A percentile compares a stretch with the other conserved stretches of the same genome.
Evolutionary conservation across 2,329 filamentous ascomycete species (phyloP).

Genomic region (Trematosphaeria pertusa): DNA sequence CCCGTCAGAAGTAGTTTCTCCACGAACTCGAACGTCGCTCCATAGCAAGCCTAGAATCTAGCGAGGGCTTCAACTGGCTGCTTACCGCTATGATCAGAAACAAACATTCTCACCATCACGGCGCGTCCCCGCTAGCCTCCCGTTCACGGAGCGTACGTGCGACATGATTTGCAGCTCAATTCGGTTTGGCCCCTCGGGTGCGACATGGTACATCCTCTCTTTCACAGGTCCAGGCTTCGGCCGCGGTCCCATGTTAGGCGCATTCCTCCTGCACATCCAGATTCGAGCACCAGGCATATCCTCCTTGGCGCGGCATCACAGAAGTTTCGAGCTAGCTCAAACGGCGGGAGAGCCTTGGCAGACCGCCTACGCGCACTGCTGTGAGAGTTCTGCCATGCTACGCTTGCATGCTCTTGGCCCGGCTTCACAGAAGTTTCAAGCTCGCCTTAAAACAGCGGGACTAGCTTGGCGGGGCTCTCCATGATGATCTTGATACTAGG

Average conservation of each 20-base stretch:
- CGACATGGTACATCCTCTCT: slow-evolving; percentile 11
- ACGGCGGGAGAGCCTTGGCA: slow-evolving; percentile 39
- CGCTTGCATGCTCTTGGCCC: slow-evolving; percentile 40
- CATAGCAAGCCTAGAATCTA: too few relatives aligned
- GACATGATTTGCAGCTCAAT: slow-evolving; percentile 15
- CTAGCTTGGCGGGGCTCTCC: slow-evolving; percentile 37
- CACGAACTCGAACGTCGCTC: too few relatives aligned
- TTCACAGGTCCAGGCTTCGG: slow-evolving; percentile 22
- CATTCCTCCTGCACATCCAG: slow-evolving; percentile 16
- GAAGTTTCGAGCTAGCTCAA: slow-evolving; percentile 44
- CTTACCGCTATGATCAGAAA: slow-evolving; percentile 10
- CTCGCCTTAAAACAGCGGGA: slow-evolving; percentile 38
- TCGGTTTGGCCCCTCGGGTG: slow-evolving; percentile 10
- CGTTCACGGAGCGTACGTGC: slow-evolving; percentile 8
- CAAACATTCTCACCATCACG: slow-evolving; percentile 15
- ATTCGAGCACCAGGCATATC: slow-evolving; percentile 25
- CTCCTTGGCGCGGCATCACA: slow-evolving; percentile 42
- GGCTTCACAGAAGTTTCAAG: slow-evolving; percentile 50
- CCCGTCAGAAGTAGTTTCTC: too few relatives aligned
- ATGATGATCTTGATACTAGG: slow-evolving; percentile 15
- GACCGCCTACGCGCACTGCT: slow-evolving; percentile 14
- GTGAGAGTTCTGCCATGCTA: slow-evolving; percentile 33
- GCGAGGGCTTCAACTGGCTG: too few relatives aligned
- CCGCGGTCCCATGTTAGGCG: slow-evolving; percentile 20
- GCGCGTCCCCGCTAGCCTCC: slow-evolving; percentile 1